phyloP scores from a whole-genome alignment of 164 flowering plant species.

The Saururus chinensis region DNA sequence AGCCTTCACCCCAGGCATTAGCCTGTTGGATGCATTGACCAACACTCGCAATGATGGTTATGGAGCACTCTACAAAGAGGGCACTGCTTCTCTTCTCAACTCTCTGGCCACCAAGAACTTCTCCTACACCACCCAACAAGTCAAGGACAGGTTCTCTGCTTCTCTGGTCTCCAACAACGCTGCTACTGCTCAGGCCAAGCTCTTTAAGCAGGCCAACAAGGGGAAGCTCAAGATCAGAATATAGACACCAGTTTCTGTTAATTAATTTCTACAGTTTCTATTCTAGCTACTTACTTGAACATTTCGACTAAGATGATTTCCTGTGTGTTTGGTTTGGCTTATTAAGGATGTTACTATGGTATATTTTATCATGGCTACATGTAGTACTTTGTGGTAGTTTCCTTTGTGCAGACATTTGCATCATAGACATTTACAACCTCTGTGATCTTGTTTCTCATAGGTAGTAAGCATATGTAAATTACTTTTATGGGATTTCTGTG shows the following conservation, averaged over 20 bases:
- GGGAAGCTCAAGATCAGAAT: conserved; percentile 49
- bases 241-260: conserved; percentile 9
- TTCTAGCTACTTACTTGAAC: neutral
- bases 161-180: conserved; percentile 55
- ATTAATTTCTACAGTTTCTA: neutral
- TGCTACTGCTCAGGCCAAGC: conserved; percentile 60
- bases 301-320: neutral
- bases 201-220: conserved; percentile 83
- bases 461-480: no score
- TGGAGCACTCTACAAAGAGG: conserved; percentile 79
- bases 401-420: no score
- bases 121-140: conserved; percentile 59
- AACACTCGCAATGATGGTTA: conserved; percentile 60
- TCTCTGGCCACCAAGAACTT: conserved; percentile 56
- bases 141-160: conserved; percentile 35
- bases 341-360: neutral
- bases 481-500: no score
- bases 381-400: no score
- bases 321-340: neutral
- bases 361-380: neutral
- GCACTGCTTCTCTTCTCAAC: conserved; percentile 75
- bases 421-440: no score
- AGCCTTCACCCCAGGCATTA: conserved; percentile 25
- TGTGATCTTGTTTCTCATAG: no score
- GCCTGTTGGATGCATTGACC: conserved; percentile 54